Base-by-base conservation (phyloP, 371 early-diverging fungal species). In the Capniomyces stellatus region DNA sequence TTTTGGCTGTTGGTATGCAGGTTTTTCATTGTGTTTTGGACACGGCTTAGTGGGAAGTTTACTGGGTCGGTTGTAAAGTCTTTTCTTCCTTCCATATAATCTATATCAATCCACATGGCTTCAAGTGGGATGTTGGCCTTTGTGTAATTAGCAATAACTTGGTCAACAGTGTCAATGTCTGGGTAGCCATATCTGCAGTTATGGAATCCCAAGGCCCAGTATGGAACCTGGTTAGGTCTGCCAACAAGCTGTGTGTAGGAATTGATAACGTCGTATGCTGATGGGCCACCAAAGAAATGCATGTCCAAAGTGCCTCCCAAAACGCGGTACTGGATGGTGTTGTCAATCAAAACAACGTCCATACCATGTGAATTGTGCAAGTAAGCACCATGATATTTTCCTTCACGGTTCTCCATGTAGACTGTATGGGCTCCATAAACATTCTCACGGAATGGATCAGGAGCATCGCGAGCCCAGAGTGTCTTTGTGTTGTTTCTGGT, bases 21-120 rank as follows among this genome's bases (percentile, higher is more conserved):
- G 61, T 79, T 70, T 46, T 81, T 79, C 43, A 81, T 49, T 1
- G 85, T 83, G 43, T 84, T 69, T 44, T 44, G 46, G 6, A 66
- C 58, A 29, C 77, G 63, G 57, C 85, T 88, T 92, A 97, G 89
- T 2, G 93, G 81, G 74, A 97, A 70, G 46, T 64, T 69, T 52
- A 44, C 31, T 3, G 41, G 15, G 51, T 70, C 70, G 63, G 63
- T 64, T 2, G 70, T 70, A 40, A 63, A 70, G 55, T 70, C 64
- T 19, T 61, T 58, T 54, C 63, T 70, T 43, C 52, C 54, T 50
- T 81, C 77, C 66, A 73, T 79, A 60, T 78, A 64, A 54, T 76
- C 87, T 51, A 84, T 81, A 62, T 84, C 85, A 35, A 75, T 67
- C 85, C 85, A 84, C 24, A 78, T 66, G 24, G 71, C 72, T 46